Percentiles rank a stretch among this genome's conserved stretches.
These are phyloP conservation scores for Podospora tetraspora DNA, from an alignment of 495 filamentous ascomycete species.

Conservation along the genomic window DNA sequence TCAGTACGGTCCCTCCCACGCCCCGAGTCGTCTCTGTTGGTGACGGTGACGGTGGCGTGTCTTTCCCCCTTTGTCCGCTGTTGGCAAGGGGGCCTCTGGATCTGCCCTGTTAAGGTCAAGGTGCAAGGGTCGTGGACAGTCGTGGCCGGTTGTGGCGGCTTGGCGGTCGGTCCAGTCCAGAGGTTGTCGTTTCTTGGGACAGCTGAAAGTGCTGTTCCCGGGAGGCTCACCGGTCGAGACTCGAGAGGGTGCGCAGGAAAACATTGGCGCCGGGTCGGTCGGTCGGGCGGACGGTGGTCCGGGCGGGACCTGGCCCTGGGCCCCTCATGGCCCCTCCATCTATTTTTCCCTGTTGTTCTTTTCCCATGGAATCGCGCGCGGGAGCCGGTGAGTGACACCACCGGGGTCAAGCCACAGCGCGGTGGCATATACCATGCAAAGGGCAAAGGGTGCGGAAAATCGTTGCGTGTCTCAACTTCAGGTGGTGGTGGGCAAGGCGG, in stretches of 20 bases:
- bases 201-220: not conserved
- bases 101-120: not conserved
- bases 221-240: not conserved
- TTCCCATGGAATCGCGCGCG: not conserved
- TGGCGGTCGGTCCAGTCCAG: not conserved
- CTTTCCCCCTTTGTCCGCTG: not conserved
- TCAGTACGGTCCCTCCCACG: not conserved
- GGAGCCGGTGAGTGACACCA: slow-evolving; percentile 14
- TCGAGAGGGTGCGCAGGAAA: not conserved
- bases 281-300: not conserved
- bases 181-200: not conserved
- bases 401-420: slow-evolving; percentile 4
- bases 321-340: not conserved
- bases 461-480: slow-evolving; percentile 12
- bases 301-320: not conserved
- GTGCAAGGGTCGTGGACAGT: not conserved
- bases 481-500: slow-evolving; percentile 7
- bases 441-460: slow-evolving; percentile 1
- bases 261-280: not conserved
- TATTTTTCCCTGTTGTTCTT: not conserved
- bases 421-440: not conserved
- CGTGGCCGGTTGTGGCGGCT: not conserved
- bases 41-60: not conserved
- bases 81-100: not conserved
- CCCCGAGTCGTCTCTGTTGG: not conserved